Conservation (phyloP, 2,329 filamentous ascomycete genomes). For the Periconia macrospinosa region DNA sequence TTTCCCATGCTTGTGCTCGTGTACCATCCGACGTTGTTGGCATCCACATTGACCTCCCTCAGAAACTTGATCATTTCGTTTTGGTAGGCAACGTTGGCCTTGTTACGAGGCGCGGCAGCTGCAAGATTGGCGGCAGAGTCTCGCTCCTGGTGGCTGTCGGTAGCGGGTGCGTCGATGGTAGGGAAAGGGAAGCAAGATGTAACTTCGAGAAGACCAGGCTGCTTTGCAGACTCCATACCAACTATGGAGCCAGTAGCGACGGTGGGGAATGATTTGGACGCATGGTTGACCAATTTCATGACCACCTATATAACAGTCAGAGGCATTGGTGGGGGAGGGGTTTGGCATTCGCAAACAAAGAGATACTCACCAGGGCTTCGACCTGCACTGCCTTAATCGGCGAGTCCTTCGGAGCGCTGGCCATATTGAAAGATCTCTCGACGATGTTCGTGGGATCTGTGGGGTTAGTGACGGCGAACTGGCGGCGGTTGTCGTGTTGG, state of each 20-base stretch:
- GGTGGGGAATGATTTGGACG: slow-evolving; percentile 83
- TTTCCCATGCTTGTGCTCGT: slow-evolving; percentile 98
- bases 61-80: slow-evolving; percentile 96
- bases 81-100: slow-evolving; percentile 86
- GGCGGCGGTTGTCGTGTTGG: not conserved
- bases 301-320: slow-evolving; percentile 66
- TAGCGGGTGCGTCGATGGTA: slow-evolving; percentile 69
- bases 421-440: slow-evolving; percentile 29
- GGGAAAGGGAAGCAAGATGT: slow-evolving; percentile 97
- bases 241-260: slow-evolving; percentile 88
- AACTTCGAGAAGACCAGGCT: slow-evolving; percentile 77
- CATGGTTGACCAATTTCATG: slow-evolving; percentile 98
- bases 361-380: slow-evolving; percentile 79
- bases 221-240: slow-evolving; percentile 73
- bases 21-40: slow-evolving; percentile 98
- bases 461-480: slow-evolving; percentile 5
- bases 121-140: slow-evolving; percentile 60
- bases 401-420: slow-evolving; percentile 39
- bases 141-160: slow-evolving; percentile 44
- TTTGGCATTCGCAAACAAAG: slow-evolving; percentile 22
- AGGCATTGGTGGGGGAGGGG: slow-evolving; percentile 34
- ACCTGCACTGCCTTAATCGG: slow-evolving; percentile 88
- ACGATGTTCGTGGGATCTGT: slow-evolving; percentile 4
- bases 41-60: slow-evolving; percentile 96
- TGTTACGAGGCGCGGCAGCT: slow-evolving; percentile 86